Evolutionary conservation across 345 rosid species (phyloP).

Genomic region (Salix viminalis): DNA sequence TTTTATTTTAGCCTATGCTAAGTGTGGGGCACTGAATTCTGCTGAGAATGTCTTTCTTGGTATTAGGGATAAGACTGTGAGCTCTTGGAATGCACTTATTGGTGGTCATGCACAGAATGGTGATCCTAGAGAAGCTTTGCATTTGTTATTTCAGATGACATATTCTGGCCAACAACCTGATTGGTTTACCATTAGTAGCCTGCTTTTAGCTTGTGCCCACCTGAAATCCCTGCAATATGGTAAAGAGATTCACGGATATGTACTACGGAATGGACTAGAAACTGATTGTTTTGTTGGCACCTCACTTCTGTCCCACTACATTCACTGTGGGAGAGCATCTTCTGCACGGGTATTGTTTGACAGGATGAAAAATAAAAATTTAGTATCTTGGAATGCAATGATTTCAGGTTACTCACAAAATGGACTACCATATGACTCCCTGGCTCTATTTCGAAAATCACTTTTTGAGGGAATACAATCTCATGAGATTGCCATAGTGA

Average conservation of each 20-base stretch:
- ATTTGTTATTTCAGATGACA: conserved; percentile 40
- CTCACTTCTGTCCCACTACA: conserved; percentile 56
- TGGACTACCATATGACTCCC: conserved; percentile 44
- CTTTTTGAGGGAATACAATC: conserved; percentile 39
- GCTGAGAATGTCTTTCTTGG: conserved; percentile 39
- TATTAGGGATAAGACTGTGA: conserved; percentile 42
- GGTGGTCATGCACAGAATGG: conserved; percentile 49
- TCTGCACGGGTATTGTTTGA: conserved; percentile 46
- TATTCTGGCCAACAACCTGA: conserved; percentile 42
- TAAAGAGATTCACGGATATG: conserved; percentile 50
- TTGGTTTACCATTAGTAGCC: conserved; percentile 46
- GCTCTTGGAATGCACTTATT: conserved; percentile 70
- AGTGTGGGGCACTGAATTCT: conserved; percentile 33
- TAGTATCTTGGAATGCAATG: conserved; percentile 64
- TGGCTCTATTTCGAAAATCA: conserved; percentile 46
- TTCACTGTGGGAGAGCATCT: conserved; percentile 39
- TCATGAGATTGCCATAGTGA: conserved; percentile 36
- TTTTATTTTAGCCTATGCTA: conserved; percentile 54
- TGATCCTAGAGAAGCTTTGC: conserved; percentile 45
- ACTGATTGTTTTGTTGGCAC: conserved; percentile 37
- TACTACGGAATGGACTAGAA: conserved; percentile 44
- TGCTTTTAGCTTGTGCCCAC: conserved; percentile 51
- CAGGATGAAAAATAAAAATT: conserved; percentile 36
- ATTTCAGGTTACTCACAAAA: conserved; percentile 52
- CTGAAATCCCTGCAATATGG: conserved; percentile 40